These are phyloP conservation scores for Colletotrichum kahawae DNA, from an alignment of 2,329 filamentous ascomycete genomes.

Conservation along the genomic window DNA sequence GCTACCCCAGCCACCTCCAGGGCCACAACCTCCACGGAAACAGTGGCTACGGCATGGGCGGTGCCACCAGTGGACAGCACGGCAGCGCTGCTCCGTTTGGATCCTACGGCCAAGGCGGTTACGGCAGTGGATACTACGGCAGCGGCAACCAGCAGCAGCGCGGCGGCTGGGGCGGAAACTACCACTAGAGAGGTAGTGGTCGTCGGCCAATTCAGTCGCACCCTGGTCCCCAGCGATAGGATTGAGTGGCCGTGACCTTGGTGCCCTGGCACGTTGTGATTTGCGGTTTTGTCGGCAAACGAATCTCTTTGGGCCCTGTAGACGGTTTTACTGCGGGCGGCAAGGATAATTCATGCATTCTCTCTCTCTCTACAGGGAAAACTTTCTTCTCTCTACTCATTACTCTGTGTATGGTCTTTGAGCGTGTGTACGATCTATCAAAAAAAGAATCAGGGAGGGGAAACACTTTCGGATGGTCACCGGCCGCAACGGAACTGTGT, in stretches of 20 bases:
- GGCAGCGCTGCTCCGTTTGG: conserved; percentile 55
- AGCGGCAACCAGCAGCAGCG: conserved; percentile 48
- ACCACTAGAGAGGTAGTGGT: conserved; percentile 50
- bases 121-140: conserved; percentile 53
- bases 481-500: conserved; percentile 23
- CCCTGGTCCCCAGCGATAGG: background rate
- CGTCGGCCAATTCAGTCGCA: conserved; percentile 19
- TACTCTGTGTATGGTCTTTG: conserved; percentile 24
- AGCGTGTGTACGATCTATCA: conserved; percentile 25
- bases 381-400: conserved; percentile 24
- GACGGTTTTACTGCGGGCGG: conserved; percentile 11
- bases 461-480: conserved; percentile 24
- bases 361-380: conserved; percentile 10
- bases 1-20: conserved; percentile 61
- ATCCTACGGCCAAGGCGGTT: conserved; percentile 54
- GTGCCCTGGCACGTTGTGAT: conserved; percentile 1
- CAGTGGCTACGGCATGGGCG: conserved; percentile 60
- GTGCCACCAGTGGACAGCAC: conserved; percentile 56
- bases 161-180: conserved; percentile 66
- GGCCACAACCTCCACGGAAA: conserved; percentile 59
- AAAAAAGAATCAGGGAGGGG: conserved; percentile 23
- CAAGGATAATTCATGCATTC: conserved; percentile 22
- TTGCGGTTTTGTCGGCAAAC: conserved; percentile 22
- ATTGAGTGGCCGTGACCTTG: background rate
- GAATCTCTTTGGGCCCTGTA: conserved; percentile 21